Evolutionary conservation across 768 basidiomycete species (phyloP).

Genomic region (Calocybe gangraenosa): DNA sequence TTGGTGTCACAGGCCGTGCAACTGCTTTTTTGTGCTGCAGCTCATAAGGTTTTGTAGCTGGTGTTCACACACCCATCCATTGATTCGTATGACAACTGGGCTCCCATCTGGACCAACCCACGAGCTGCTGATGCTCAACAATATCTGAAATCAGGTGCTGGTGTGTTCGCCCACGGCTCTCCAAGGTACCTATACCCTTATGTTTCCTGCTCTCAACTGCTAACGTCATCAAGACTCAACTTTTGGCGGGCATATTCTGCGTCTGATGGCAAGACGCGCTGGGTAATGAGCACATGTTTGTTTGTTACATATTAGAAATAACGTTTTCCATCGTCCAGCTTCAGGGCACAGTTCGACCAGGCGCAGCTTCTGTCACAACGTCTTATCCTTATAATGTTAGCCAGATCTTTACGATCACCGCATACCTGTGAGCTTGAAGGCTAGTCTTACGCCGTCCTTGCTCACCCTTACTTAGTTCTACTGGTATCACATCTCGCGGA

Average conservation of each 20-base stretch:
- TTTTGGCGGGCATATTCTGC: conserved; percentile 57
- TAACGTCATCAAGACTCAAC: conserved; percentile 37
- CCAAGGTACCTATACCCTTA: neutral
- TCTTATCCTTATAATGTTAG: conserved; percentile 47
- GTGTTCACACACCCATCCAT: conserved; percentile 62
- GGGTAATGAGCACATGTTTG: conserved; percentile 37
- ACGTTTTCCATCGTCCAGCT: too few species aligned
- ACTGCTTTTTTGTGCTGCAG: neutral
- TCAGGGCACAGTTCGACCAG: conserved; percentile 65
- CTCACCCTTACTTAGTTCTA: conserved; percentile 32
- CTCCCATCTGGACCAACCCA: conserved; percentile 49
- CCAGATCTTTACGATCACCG: conserved; percentile 59
- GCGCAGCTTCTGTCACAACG: conserved; percentile 49
- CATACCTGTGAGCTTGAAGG: conserved; percentile 41
- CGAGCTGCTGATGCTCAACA: conserved; percentile 52
- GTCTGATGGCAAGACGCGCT: conserved; percentile 43
- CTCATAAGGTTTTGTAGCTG: conserved; percentile 27
- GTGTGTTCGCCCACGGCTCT: conserved; percentile 45
- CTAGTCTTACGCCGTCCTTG: neutral
- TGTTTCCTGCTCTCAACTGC: neutral
- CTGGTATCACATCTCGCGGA: conserved; percentile 57
- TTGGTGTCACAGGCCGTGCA: conserved; percentile 12
- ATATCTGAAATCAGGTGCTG: conserved; percentile 49
- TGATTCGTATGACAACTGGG: conserved; percentile 65
- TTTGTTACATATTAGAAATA: too few species aligned